Percentiles rank a stretch among this genome's conserved stretches.
Conservation (phyloP, 2,329 filamentous ascomycete genomes). For the Plectosphaerella plurivora region DNA sequence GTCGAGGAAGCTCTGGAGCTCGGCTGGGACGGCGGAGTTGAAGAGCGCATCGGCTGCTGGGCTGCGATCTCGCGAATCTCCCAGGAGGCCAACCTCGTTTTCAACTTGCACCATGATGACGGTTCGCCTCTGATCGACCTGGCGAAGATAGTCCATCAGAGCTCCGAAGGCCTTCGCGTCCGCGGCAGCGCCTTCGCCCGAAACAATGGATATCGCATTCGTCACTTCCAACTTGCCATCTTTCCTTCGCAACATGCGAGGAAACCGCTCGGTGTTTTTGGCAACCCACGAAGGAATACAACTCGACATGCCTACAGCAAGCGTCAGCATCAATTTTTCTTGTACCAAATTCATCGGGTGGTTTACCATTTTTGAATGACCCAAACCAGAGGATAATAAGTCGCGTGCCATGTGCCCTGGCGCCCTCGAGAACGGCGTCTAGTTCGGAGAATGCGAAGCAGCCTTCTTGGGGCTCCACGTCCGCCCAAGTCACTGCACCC, state of each 20-base stretch:
- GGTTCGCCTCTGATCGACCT: slow-evolving; percentile 37
- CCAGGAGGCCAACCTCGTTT: slow-evolving; percentile 43
- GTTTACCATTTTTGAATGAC: slow-evolving; percentile 22
- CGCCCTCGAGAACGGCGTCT: slow-evolving; percentile 17
- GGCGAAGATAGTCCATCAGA: slow-evolving; percentile 24
- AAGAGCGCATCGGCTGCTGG: slow-evolving; percentile 30
- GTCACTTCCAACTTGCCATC: slow-evolving; percentile 16
- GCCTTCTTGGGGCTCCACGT: slow-evolving; percentile 23
- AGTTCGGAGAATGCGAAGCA: slow-evolving; percentile 21
- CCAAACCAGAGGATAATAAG: slow-evolving; percentile 24
- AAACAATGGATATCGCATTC: slow-evolving; percentile 22
- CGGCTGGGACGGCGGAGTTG: slow-evolving; percentile 18
- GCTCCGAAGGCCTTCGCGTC: slow-evolving; percentile 20
- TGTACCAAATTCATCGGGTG: not conserved
- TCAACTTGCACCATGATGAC: slow-evolving; percentile 51
- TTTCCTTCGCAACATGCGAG: slow-evolving; percentile 21
- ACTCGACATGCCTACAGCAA: slow-evolving; percentile 17
- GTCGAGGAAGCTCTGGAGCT: slow-evolving; percentile 7
- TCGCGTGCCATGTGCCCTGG: slow-evolving; percentile 16
- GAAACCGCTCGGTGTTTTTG: slow-evolving; percentile 18
- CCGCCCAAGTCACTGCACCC: slow-evolving; percentile 24
- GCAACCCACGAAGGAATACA: slow-evolving; percentile 21
- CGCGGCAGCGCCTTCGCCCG: slow-evolving; percentile 12
- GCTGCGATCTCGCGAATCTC: slow-evolving; percentile 41
- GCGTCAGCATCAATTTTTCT: not conserved